phyloP scores from a whole-genome alignment of 305 asterid genomes.

The Fraxinus sp. region DNA sequence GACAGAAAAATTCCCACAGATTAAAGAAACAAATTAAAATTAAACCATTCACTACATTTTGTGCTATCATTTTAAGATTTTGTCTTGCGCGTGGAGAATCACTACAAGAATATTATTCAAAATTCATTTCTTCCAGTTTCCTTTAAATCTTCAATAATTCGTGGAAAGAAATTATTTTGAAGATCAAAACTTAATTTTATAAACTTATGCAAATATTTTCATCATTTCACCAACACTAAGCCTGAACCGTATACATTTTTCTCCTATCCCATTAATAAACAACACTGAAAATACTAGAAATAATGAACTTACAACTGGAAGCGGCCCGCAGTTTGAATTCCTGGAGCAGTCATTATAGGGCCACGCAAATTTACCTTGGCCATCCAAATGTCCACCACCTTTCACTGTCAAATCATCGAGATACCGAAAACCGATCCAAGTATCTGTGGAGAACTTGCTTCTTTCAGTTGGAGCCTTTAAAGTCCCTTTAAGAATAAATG shows the following conservation, averaged over 20 bases:
- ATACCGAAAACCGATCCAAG: constrained; percentile 64
- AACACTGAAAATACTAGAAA: neutral
- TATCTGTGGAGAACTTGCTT: constrained; percentile 20
- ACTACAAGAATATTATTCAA: neutral
- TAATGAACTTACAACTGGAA: constrained; percentile 51
- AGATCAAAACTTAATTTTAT: neutral
- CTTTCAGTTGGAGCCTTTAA: constrained; percentile 47
- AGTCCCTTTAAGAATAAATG: constrained; percentile 37
- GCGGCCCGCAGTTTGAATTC: constrained; percentile 41
- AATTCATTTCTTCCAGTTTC: neutral
- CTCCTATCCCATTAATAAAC: neutral
- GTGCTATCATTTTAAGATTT: neutral
- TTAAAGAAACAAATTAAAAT: neutral
- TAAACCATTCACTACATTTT: neutral
- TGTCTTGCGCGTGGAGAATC: neutral
- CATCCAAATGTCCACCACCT: constrained; percentile 70
- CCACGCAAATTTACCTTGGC: constrained; percentile 67
- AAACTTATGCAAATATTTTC: neutral
- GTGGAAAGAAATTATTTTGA: neutral
- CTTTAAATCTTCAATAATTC: neutral
- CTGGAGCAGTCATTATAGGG: constrained; percentile 45
- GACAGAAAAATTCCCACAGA: constrained; percentile 21
- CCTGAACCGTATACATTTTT: neutral
- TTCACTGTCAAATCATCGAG: constrained; percentile 36
- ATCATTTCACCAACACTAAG: neutral